These are phyloP conservation scores for Vicia sativa DNA, from an alignment of 306 rosid species.

Conservation along the genomic window DNA sequence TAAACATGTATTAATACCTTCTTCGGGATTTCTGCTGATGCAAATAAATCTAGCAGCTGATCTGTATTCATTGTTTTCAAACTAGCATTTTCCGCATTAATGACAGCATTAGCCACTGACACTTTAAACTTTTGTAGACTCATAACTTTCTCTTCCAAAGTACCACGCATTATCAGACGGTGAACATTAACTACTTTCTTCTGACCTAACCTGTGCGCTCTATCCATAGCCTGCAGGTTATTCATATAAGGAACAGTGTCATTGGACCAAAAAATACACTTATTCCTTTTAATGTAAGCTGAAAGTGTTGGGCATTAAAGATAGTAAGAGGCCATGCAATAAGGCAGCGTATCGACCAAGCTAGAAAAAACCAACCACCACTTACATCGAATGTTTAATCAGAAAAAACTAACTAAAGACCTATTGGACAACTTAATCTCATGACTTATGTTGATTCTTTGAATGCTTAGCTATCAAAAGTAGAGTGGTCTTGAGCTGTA, in stretches of 20 bases:
- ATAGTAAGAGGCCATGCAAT: neutral
- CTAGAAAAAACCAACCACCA: constrained; percentile 16
- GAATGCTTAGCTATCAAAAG: constrained; percentile 24
- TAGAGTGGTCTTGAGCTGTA: neutral
- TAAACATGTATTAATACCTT: constrained; percentile 55
- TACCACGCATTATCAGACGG: constrained; percentile 98
- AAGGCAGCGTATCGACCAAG: constrained; percentile 2
- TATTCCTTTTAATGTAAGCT: constrained; percentile 6
- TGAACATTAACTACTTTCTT: constrained; percentile 91
- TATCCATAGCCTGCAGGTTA: constrained; percentile 90
- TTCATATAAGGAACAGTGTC: constrained; percentile 11
- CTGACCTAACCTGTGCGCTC: constrained; percentile 98
- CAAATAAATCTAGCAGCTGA: constrained; percentile 94
- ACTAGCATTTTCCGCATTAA: constrained; percentile 92
- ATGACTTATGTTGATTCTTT: constrained; percentile 2
- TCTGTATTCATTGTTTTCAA: constrained; percentile 99
- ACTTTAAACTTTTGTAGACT: constrained; percentile 87
- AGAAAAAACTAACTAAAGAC: constrained; percentile 17
- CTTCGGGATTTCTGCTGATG: constrained; percentile 70
- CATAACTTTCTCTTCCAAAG: constrained; percentile 98
- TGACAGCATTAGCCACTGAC: constrained; percentile 93
- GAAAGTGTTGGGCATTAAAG: neutral
- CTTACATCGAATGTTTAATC: constrained; percentile 17
- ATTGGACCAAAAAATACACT: constrained; percentile 13
- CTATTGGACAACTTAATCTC: constrained; percentile 12